A percentile compares a stretch with the other conserved stretches of the same genome.
These are phyloP conservation scores for Auricularia cornea DNA, from an alignment of 768 basidiomycete species.

Conservation along the genomic window DNA sequence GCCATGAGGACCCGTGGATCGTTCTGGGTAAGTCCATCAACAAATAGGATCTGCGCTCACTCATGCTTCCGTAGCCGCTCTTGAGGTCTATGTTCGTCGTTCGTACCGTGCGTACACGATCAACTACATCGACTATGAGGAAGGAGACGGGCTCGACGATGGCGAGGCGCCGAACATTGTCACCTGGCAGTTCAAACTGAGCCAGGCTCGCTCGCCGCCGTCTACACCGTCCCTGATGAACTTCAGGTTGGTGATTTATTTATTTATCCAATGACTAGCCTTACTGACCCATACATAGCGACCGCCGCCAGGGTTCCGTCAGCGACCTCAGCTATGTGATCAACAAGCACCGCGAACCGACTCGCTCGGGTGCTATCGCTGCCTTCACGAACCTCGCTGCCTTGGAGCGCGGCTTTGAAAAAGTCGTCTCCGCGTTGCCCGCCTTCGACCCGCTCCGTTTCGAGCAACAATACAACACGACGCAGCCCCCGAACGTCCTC, in stretches of 20 bases:
- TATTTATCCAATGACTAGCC: background rate
- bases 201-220: constrained; percentile 78
- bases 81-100: constrained; percentile 93
- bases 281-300: constrained; percentile 23
- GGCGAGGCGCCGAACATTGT: constrained; percentile 73
- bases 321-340: constrained; percentile 94
- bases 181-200: constrained; percentile 94
- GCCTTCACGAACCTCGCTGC: constrained; percentile 74
- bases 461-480: constrained; percentile 64
- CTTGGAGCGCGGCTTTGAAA: constrained; percentile 64
- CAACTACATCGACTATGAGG: constrained; percentile 89
- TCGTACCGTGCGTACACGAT: constrained; percentile 92
- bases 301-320: constrained; percentile 83
- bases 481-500: constrained; percentile 83
- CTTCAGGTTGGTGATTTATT: constrained; percentile 31
- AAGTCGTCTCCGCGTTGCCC: constrained; percentile 66
- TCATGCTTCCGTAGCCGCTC: constrained; percentile 51
- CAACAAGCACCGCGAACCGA: constrained; percentile 77
- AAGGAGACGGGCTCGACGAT: constrained; percentile 78
- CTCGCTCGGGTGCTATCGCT: constrained; percentile 85
- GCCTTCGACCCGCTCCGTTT: constrained; percentile 64
- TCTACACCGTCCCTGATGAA: constrained; percentile 59
- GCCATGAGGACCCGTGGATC: constrained; percentile 75
- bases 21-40: constrained; percentile 52
- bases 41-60: background rate